These are phyloP conservation scores for Aspergillus piperis DNA, from an alignment of 2,329 filamentous ascomycete species.

Conservation along the genomic window DNA sequence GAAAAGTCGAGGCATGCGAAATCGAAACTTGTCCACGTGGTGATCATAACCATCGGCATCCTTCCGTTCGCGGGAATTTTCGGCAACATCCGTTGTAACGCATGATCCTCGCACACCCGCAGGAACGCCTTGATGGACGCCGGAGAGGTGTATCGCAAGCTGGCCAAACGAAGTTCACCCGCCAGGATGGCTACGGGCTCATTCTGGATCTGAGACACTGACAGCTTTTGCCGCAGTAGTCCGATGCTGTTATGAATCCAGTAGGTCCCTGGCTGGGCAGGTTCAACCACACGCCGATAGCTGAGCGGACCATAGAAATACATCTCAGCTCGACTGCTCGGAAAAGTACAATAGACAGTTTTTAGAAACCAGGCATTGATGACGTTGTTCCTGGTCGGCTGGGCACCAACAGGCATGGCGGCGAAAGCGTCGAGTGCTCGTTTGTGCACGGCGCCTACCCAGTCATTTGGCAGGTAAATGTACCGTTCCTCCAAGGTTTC, in stretches of 20 bases:
- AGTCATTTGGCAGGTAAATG: background rate
- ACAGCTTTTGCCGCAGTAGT: background rate
- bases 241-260: constrained; percentile 8
- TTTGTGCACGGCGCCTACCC: constrained; percentile 3
- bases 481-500: background rate
- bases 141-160: background rate
- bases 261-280: background rate
- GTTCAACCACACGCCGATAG: background rate
- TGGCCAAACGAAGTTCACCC: background rate
- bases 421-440: background rate
- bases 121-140: background rate
- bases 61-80: background rate
- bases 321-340: background rate
- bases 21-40: background rate
- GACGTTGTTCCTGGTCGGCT: constrained; percentile 7
- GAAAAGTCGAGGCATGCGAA: background rate
- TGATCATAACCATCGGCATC: background rate
- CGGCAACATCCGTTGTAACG: too few species aligned
- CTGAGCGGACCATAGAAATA: background rate
- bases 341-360: background rate
- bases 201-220: background rate
- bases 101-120: constrained; percentile 1
- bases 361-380: constrained; percentile 6
- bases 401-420: background rate
- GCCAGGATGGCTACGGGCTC: background rate